phyloP scores from a whole-genome alignment of 2,329 filamentous ascomycete genomes.

The Penicillium concentricum region DNA sequence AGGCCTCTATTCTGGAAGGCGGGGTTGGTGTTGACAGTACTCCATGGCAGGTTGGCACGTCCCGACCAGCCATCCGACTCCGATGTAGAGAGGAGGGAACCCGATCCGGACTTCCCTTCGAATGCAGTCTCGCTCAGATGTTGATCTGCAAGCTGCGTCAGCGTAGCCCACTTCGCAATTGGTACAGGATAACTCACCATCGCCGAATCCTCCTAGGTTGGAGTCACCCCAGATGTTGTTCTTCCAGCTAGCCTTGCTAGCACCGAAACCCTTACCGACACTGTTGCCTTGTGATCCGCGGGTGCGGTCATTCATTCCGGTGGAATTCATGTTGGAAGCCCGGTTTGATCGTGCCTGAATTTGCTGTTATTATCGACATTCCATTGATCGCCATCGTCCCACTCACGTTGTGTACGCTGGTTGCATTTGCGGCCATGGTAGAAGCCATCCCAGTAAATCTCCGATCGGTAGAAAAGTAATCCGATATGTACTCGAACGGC shows the following conservation, averaged over 20 bases:
- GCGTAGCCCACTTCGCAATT: not conserved
- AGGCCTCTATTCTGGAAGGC: conserved; percentile 39
- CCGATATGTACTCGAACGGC: conserved; percentile 28
- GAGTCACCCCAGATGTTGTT: conserved; percentile 55
- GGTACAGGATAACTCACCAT: conserved; percentile 29
- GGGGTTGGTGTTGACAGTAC: conserved; percentile 46
- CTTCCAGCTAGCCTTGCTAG: conserved; percentile 46
- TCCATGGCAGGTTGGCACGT: conserved; percentile 59
- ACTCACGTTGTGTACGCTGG: conserved; percentile 41
- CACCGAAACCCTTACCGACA: conserved; percentile 46
- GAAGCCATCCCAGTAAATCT: conserved; percentile 32
- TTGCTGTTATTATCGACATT: conserved; percentile 12
- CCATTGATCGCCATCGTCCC: not conserved
- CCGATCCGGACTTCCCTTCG: conserved; percentile 65
- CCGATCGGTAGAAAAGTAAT: conserved; percentile 16
- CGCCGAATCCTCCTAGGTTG: conserved; percentile 47
- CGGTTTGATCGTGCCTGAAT: conserved; percentile 35
- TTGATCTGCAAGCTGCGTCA: conserved; percentile 24
- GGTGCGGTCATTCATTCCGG: conserved; percentile 36
- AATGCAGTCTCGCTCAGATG: conserved; percentile 32
- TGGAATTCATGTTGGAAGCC: conserved; percentile 41
- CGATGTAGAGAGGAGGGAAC: conserved; percentile 66
- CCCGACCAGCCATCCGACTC: conserved; percentile 64
- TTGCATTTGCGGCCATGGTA: conserved; percentile 38
- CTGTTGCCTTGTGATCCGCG: conserved; percentile 39